Base-by-base conservation (phyloP, 2,329 filamentous ascomycete species). In the Thelonectria olida region DNA sequence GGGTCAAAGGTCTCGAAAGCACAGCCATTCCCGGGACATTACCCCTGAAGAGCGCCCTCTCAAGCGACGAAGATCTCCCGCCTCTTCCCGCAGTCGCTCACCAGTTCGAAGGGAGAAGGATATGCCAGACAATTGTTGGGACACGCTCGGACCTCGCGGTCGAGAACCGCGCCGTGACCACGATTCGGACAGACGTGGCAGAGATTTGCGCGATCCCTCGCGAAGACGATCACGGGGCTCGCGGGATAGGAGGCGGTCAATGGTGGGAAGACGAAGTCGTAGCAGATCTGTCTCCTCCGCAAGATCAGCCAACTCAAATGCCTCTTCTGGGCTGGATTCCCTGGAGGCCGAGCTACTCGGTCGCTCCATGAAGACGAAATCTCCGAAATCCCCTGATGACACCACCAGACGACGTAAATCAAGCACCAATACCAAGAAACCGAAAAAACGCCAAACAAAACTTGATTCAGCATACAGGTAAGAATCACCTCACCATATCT, bases 401-500 rank as follows among this genome's bases (percentile, higher is more conserved):
- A 17, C 13, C 31, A 58, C 56, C 19, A 66, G 61, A 22, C 56
- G 62, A 39, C 72, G 68, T 7, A 63, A 63, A 34, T 61, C 67
- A 7, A 64, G 65, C 9, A 66, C 70, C 36, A 59, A 58, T 15
- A 63, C 66, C 10, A 45, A 66, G 4, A 74, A 70, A 44, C 67
- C 68, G 9, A 74, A 73, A 49, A 75, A 75, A 38, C 76, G 76
- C 23, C 73, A 73, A 44, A 68, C 65, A 4, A 77, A 75, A 41
- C 70, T 76, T 22, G 74, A 79, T 66, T 77, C 77, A 15, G 77
- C 76, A 6, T 79, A 78, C 42, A 76, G 77, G 77, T 78, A 68
- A 66, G 70, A 53, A 25, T 41, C 12, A 3, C 19, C 17, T 6
- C 17, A 23, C 7, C 8, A 2, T 17, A 19, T 25, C 20, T 7